A percentile compares a stretch with the other conserved stretches of the same genome.
Evolutionary conservation across 306 rosid species (phyloP).

Genomic region (Quercus mongolica): DNA sequence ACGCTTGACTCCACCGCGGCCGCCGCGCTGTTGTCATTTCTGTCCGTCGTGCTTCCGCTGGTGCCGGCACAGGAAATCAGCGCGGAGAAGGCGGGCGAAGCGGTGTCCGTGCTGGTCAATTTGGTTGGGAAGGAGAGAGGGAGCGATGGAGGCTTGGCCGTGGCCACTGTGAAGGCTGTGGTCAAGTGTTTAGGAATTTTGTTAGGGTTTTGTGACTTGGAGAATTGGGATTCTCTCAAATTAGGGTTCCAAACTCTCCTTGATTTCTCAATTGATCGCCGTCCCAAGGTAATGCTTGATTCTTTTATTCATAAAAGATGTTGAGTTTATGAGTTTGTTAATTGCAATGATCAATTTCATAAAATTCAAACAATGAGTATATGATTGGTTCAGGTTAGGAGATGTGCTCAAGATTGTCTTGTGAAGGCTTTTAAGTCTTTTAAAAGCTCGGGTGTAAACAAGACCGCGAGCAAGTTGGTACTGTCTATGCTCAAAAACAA

Average conservation of each 20-base stretch:
- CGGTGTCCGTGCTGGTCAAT: conserved; percentile 36
- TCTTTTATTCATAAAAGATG: background rate
- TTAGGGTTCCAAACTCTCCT: conserved; percentile 68
- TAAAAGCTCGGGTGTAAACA: conserved; percentile 38
- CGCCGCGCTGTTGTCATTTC: conserved; percentile 64
- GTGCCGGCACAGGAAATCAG: conserved; percentile 39
- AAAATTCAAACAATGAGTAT: background rate
- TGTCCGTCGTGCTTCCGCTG: conserved; percentile 59
- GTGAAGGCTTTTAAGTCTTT: conserved; percentile 60
- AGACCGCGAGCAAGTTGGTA: conserved; percentile 79
- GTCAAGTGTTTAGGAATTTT: conserved; percentile 79
- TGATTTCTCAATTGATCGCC: conserved; percentile 65
- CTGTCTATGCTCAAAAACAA: conserved; percentile 55
- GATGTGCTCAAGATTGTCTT: conserved; percentile 82
- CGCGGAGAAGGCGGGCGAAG: conserved; percentile 46
- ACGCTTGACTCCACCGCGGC: conserved; percentile 49
- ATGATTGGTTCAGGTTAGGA: conserved; percentile 54
- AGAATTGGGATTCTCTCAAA: conserved; percentile 66
- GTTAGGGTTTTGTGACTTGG: conserved; percentile 76
- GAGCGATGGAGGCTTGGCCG: conserved; percentile 30
- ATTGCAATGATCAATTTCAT: background rate
- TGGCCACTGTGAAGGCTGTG: conserved; percentile 55
- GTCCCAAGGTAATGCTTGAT: conserved; percentile 64
- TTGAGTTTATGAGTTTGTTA: background rate
- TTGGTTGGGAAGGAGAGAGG: conserved; percentile 43